phyloP scores from a whole-genome alignment of 192 early-diverging fungal genomes.

The Entophlyctis luteolus region DNA sequence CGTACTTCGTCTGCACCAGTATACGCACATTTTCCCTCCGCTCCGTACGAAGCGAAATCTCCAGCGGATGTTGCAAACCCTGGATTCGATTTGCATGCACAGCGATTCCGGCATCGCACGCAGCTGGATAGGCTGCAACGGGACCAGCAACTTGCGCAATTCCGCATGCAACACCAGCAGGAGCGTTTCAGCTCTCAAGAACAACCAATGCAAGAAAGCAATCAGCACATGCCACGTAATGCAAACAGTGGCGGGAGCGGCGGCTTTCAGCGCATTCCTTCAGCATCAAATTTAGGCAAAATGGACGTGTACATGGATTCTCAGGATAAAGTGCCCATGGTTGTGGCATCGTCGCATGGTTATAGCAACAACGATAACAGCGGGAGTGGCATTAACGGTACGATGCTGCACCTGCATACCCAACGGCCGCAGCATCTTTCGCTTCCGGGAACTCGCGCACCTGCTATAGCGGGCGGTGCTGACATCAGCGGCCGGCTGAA shows the following conservation, averaged over 20 bases:
- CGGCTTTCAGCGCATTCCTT: too few species aligned
- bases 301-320: too few species aligned
- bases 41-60: background rate
- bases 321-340: too few species aligned
- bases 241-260: background rate
- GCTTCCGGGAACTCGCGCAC: background rate
- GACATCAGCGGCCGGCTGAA: background rate
- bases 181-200: background rate
- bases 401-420: constrained; percentile 5
- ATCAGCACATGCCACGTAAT: background rate
- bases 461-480: background rate
- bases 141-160: background rate
- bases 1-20: background rate
- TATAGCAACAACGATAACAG: constrained; percentile 19
- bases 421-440: constrained; percentile 6
- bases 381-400: constrained; percentile 18
- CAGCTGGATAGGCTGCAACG: background rate
- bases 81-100: background rate
- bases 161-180: background rate
- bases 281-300: too few species aligned
- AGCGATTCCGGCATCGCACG: background rate
- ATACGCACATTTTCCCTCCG: background rate
- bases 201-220: constrained; percentile 10
- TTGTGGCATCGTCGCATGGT: too few species aligned
- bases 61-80: background rate